Evolutionary conservation across 225 moss, liverwort and hornwort genomes (phyloP), one percentile per base, ranked within the genome.

Genomic region (Pleurozium schreberi): DNA sequence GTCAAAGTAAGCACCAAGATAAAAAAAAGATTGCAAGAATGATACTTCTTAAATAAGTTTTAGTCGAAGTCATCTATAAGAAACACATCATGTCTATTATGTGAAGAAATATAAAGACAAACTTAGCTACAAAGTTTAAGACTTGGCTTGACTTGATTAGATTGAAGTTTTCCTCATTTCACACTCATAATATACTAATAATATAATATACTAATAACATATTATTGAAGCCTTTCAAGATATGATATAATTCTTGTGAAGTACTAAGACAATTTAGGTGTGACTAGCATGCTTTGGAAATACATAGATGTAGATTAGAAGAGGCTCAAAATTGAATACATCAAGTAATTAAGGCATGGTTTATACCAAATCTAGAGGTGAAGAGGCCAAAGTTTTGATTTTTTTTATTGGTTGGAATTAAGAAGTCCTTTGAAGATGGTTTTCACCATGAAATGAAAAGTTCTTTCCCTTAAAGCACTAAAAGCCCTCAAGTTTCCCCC

Each of bases 281-380:
- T 68, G 6, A n/a, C 1, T 69, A 40, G 4, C 14, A 69, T 23
- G 14, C 12, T 42, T 69, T 67, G 6, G 21, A 4, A n/a, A 67
- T 21, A 12, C 2, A 25, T 0, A 40, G 1, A 40, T 6, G 40
- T 69, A 69, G 18, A 22, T 69, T 40, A 40, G 8, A 40, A 40
- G 69, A 69, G 40, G 12, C 23, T 69, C 7, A 40, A 12, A 27
- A 16, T 26, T 42, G 9, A 70, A 42, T 70, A 11, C 42, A 42
- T 70, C 5, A 70, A 42, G 3, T 26, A 11, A 12, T 2, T 2
- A 42, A 69, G 14, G 14, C 7, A 1, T 0, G 0, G 0, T 14
- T 7, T 40, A 40, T 0, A 12, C 8, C 40, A 14, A 40, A 8
- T 25, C 2, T 3, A 69, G 8, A 26, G 70, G 70, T 14, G 22